phyloP scores from a whole-genome alignment of 768 basidiomycete genomes.

The Amanita jacksonii region DNA sequence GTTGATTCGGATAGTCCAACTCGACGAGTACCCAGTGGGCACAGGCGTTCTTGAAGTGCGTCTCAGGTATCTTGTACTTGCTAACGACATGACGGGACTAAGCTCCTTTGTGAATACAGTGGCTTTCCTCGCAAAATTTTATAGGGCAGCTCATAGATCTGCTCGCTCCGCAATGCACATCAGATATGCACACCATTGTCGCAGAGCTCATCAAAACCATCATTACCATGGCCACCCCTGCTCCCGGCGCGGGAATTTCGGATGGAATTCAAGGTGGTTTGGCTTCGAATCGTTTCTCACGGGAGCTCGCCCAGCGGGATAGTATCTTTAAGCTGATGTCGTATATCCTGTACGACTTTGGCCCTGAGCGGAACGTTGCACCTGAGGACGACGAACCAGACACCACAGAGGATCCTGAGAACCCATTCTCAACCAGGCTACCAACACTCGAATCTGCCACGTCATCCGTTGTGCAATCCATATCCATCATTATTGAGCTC shows the following conservation, averaged over 20 bases:
- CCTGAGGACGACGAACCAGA: constrained; percentile 16
- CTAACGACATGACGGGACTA: constrained; percentile 8
- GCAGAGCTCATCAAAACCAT: constrained; percentile 91
- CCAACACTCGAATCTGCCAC: constrained; percentile 43
- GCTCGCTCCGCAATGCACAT: constrained; percentile 66
- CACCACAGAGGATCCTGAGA: constrained; percentile 14
- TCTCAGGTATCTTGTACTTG: constrained; percentile 20
- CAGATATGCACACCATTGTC: constrained; percentile 76
- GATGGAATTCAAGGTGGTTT: constrained; percentile 61
- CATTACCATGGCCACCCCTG: constrained; percentile 87
- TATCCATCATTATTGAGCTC: constrained; percentile 85
- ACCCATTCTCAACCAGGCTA: constrained; percentile 8
- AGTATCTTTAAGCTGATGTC: constrained; percentile 63
- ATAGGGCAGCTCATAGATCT: constrained; percentile 75
- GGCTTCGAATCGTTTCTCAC: constrained; percentile 78
- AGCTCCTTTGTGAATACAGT: too few relatives aligned
- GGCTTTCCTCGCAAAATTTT: constrained; percentile 79
- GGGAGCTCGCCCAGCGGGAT: constrained; percentile 71
- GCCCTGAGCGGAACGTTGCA: constrained; percentile 13
- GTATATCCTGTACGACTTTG: constrained; percentile 70
- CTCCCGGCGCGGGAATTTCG: constrained; percentile 65
- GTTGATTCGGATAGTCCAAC: constrained; percentile 80
- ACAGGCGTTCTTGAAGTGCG: constrained; percentile 82
- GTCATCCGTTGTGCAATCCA: constrained; percentile 80
- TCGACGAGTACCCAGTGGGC: constrained; percentile 77